Evolutionary conservation across 1,139 yeast species (phyloP).

Genomic region (Blastobotrys proliferans): DNA sequence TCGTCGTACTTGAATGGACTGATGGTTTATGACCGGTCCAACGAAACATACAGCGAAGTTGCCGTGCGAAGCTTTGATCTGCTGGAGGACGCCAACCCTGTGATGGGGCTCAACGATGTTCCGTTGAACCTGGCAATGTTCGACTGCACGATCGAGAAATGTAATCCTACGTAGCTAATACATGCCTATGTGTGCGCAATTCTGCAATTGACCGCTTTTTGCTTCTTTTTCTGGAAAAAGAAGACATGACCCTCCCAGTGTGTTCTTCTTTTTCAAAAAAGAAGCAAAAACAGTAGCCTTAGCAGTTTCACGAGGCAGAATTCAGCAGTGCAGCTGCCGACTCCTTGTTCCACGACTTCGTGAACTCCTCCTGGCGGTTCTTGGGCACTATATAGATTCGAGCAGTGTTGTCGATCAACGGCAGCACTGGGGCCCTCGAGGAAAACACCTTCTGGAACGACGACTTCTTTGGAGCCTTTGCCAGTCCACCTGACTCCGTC

Average conservation of each 20-base stretch:
- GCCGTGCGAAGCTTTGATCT: conserved; percentile 53
- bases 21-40: conserved; percentile 34
- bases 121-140: conserved; percentile 69
- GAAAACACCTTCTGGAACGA: conserved; percentile 61
- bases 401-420: conserved; percentile 72
- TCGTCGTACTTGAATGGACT: conserved; percentile 30
- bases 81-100: conserved; percentile 61
- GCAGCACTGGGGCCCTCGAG: conserved; percentile 61
- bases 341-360: conserved; percentile 62
- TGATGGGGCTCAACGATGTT: conserved; percentile 54
- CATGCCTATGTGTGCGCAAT: too few species aligned
- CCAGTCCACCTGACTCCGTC: conserved; percentile 76
- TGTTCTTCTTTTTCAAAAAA: too few species aligned
- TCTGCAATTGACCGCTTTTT: too few species aligned
- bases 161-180: too few species aligned
- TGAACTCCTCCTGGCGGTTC: conserved; percentile 59
- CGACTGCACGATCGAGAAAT: conserved; percentile 66
- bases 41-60: conserved; percentile 36
- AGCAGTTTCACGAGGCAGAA: too few species aligned
- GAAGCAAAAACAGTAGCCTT: too few species aligned
- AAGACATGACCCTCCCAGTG: too few species aligned
- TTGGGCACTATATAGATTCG: conserved; percentile 80
- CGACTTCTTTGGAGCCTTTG: conserved; percentile 78
- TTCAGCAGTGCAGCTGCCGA: conserved; percentile 20
- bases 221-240: too few species aligned